phyloP scores from a whole-genome alignment of 495 filamentous ascomycete species.

The Stereocaulon alpinum region DNA sequence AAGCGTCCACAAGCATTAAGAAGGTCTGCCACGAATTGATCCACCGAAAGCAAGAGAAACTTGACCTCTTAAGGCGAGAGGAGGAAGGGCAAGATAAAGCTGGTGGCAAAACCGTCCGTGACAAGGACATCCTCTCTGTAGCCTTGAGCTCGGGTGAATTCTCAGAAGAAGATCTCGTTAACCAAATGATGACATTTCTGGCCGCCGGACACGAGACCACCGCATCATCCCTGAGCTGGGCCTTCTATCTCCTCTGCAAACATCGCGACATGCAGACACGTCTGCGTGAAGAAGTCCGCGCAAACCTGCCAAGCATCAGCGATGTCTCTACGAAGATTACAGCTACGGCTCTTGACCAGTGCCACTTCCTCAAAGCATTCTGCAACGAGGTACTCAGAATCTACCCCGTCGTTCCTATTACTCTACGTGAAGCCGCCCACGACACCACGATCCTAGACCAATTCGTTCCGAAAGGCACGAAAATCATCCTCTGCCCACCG shows the following conservation, averaged over 20 bases:
- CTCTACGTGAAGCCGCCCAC: constrained; percentile 49
- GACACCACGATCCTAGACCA: constrained; percentile 55
- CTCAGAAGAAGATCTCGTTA: constrained; percentile 66
- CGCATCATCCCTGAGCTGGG: constrained; percentile 50
- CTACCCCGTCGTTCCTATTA: constrained; percentile 48
- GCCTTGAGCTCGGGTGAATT: constrained; percentile 70
- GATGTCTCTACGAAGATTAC: constrained; percentile 37
- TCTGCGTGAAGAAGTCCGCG: constrained; percentile 51
- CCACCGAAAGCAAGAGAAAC: constrained; percentile 51
- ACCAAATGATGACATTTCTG: constrained; percentile 94
- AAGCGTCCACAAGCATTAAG: constrained; percentile 49
- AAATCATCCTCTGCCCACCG: constrained; percentile 39
- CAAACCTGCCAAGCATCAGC: constrained; percentile 48
- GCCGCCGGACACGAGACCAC: constrained; percentile 83
- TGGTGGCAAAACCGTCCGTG: constrained; percentile 16
- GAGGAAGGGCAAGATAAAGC: constrained; percentile 16
- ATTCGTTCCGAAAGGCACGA: constrained; percentile 45
- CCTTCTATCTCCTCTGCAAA: constrained; percentile 47
- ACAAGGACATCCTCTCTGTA: constrained; percentile 72
- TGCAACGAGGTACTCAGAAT: constrained; percentile 51
- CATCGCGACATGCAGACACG: constrained; percentile 46
- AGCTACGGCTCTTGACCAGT: constrained; percentile 40
- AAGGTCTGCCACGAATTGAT: constrained; percentile 56
- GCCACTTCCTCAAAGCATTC: constrained; percentile 52
- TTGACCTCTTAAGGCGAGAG: constrained; percentile 36